Evolutionary conservation across 768 basidiomycete species (phyloP).

Genomic region (Tephrocybe rancida): DNA sequence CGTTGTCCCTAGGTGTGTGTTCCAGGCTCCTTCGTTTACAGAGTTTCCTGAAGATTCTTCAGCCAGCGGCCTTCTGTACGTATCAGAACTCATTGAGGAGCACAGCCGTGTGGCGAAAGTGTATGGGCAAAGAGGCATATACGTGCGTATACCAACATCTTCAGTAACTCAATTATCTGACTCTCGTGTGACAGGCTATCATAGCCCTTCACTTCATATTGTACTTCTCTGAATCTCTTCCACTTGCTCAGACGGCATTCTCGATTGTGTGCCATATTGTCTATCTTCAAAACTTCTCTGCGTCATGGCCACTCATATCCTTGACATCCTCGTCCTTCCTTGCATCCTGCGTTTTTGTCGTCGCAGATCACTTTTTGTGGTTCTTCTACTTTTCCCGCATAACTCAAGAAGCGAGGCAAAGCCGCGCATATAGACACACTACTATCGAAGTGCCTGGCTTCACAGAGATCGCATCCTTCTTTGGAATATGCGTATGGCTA

Average conservation of each 20-base stretch:
- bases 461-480: conserved; percentile 81
- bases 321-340: conserved; percentile 85
- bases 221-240: conserved; percentile 81
- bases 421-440: conserved; percentile 46
- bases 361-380: conserved; percentile 93
- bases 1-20: conserved; percentile 79
- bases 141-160: conserved; percentile 55
- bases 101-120: conserved; percentile 81
- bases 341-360: conserved; percentile 81
- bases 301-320: conserved; percentile 90
- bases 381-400: conserved; percentile 90
- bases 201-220: conserved; percentile 78
- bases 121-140: conserved; percentile 84
- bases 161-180: not conserved
- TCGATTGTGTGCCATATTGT: conserved; percentile 84
- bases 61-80: conserved; percentile 94
- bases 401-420: conserved; percentile 63
- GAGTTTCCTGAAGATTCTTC: conserved; percentile 10
- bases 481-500: conserved; percentile 85
- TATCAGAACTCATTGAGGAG: conserved; percentile 96
- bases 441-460: conserved; percentile 48
- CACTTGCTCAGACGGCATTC: conserved; percentile 72
- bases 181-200: conserved; percentile 57
- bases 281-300: conserved; percentile 92
- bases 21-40: not conserved